Evolutionary conservation across 2,329 filamentous ascomycete genomes (phyloP).

Genomic region (Neophaeococcomyces aloes): DNA sequence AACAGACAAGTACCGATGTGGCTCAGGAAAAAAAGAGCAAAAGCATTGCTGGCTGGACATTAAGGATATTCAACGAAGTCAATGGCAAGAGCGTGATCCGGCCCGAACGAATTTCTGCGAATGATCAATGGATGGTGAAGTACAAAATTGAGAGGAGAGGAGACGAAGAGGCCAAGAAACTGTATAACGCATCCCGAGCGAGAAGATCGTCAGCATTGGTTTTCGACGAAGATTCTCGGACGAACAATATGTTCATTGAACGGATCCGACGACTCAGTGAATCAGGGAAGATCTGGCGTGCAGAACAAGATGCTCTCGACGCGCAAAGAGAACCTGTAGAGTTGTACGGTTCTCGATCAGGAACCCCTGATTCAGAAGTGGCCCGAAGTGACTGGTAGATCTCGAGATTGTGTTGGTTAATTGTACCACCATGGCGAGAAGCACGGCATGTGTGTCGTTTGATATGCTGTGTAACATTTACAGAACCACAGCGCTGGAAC

Average conservation of each 20-base stretch:
- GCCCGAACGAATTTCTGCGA: conserved; percentile 39
- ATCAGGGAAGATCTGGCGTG: conserved; percentile 50
- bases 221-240: conserved; percentile 28
- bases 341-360: conserved; percentile 12
- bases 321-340: conserved; percentile 29
- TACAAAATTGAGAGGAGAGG: conserved; percentile 61
- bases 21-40: conserved; percentile 4
- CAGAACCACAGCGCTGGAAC: not conserved
- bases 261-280: conserved; percentile 39
- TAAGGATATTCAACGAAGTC: conserved; percentile 63
- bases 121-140: conserved; percentile 60
- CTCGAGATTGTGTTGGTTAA: not conserved
- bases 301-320: conserved; percentile 44
- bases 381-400: not conserved
- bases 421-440: not conserved
- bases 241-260: conserved; percentile 35
- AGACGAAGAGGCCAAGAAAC: conserved; percentile 31
- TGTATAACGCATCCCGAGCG: conserved; percentile 48
- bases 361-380: conserved; percentile 2
- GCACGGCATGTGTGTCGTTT: conserved; percentile 1
- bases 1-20: conserved; percentile 9
- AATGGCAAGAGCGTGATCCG: conserved; percentile 55
- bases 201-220: conserved; percentile 44
- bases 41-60: conserved; percentile 51
- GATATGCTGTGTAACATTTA: conserved; percentile 3